These are phyloP conservation scores for Fragosphaeria purpurea DNA, from an alignment of 2,329 filamentous ascomycete species.

Conservation along the genomic window DNA sequence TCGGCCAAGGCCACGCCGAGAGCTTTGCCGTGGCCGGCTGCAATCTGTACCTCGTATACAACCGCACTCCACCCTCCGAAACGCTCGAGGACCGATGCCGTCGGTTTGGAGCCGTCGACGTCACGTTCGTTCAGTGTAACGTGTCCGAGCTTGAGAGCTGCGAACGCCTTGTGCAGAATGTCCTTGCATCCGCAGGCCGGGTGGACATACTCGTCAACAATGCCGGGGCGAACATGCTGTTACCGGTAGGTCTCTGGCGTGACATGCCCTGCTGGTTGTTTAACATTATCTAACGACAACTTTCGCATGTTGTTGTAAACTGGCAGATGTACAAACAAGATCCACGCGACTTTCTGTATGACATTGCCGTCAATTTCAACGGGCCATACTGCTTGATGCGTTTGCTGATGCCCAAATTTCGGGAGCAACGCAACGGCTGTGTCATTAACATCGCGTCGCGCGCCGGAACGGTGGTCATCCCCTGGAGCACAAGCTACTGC, in stretches of 20 bases:
- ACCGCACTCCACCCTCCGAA: constrained; percentile 17
- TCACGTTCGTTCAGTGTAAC: constrained; percentile 17
- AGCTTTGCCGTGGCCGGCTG: constrained; percentile 21
- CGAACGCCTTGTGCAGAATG: constrained; percentile 14
- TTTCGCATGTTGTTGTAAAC: too few relatives aligned
- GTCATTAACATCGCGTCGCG: constrained; percentile 22
- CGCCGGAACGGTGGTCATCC: constrained; percentile 19
- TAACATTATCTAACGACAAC: neutral
- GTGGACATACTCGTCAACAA: constrained; percentile 22
- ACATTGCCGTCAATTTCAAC: constrained; percentile 21
- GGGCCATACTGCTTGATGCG: constrained; percentile 22
- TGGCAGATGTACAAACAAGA: constrained; percentile 17
- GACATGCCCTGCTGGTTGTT: neutral
- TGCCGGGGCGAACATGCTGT: constrained; percentile 20
- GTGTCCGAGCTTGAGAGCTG: constrained; percentile 18
- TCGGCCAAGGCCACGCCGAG: constrained; percentile 20
- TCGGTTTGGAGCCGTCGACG: constrained; percentile 14
- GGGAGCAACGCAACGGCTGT: constrained; percentile 17
- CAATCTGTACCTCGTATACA: constrained; percentile 20
- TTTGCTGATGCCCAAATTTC: constrained; percentile 18
- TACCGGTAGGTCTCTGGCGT: constrained; percentile 10
- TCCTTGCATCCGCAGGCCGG: constrained; percentile 11
- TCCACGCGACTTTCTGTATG: constrained; percentile 18
- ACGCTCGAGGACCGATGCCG: constrained; percentile 14
- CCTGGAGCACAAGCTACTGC: constrained; percentile 23